Base-by-base conservation (phyloP, 2,329 filamentous ascomycete species). In the Talaromyces sp. region DNA sequence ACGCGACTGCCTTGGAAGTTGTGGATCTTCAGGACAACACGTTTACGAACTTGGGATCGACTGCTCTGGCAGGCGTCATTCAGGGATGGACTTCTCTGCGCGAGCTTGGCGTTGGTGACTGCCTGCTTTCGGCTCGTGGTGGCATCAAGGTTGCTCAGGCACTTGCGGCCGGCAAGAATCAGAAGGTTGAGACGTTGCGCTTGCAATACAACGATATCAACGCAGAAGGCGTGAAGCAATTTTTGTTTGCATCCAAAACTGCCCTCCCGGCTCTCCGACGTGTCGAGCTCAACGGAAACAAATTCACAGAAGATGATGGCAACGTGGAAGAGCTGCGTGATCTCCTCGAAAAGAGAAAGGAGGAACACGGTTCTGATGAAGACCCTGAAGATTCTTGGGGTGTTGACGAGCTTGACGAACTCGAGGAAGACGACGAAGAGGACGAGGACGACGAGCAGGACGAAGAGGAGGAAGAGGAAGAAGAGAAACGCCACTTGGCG, bases 21-120 rank as follows among this genome's bases (percentile, higher is more conserved):
- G 79, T 99, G 57, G 94, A 99, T 78, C 80, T 99, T 63, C 93
- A 99, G 75, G 94, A 99, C 78, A 99, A 99, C 78, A 97, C 94
- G 0, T 97, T 97, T 74, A 97, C 93, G 10, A 75, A 88, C 43
- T 81, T 83, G 64, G 94, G 92, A 26, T 90, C 91, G 31, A 88
- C 82, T 68, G 91, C 91, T 11, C 82, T 99, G 57, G 88, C 90
- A 43, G 84, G 83, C 66, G 90, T 91, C 6, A 82, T 93, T 24
- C 81, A 84, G 1, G 83, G 82, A 61, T 99, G 93, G 93, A 75
- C 83, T 0, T 80, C 85, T 43, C 80, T 99, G 54, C 82, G 85
- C 65, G 94, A 97, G 75, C 83, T 99, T 14, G 92, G 91, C 43
- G 85, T 97, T 12, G 90, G 92, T 50, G 94, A 99, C 75, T 96